Conservation (phyloP, 495 filamentous ascomycete species). For the Pseudotulostoma volvatum region DNA sequence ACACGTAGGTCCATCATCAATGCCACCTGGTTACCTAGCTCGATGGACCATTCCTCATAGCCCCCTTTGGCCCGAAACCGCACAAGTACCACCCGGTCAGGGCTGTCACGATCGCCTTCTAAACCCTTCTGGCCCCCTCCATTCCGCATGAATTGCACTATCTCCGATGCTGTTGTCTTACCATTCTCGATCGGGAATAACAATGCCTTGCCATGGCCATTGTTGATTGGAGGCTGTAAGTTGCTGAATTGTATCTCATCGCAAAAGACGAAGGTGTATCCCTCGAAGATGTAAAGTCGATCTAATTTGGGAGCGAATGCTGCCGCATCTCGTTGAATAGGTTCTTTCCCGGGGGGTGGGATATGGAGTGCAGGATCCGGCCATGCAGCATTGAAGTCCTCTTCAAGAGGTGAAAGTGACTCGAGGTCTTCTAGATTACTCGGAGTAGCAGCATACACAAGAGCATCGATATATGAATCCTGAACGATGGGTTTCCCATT, state of each 20-base stretch:
- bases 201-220: conserved; percentile 70
- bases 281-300: conserved; percentile 61
- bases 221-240: conserved; percentile 53
- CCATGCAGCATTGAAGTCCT: conserved; percentile 70
- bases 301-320: conserved; percentile 51
- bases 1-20: conserved; percentile 58
- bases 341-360: conserved; percentile 61
- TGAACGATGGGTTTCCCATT: conserved; percentile 70
- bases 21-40: conserved; percentile 51
- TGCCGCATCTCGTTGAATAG: conserved; percentile 39
- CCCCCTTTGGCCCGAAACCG: conserved; percentile 49
- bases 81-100: conserved; percentile 63
- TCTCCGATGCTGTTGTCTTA: conserved; percentile 54
- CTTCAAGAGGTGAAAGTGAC: conserved; percentile 51
- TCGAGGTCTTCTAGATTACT: conserved; percentile 35
- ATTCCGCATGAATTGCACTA: conserved; percentile 60
- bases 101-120: conserved; percentile 41
- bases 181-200: conserved; percentile 43
- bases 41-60: conserved; percentile 49
- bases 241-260: conserved; percentile 63
- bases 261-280: conserved; percentile 80
- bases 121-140: conserved; percentile 56
- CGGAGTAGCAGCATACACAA: conserved; percentile 48
- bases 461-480: conserved; percentile 54
- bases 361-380: conserved; percentile 56